Evolutionary conservation across 306 rosid genomes (phyloP), one percentile per base, ranked within the genome.

Genomic region (Pyrus bretschneideri): DNA sequence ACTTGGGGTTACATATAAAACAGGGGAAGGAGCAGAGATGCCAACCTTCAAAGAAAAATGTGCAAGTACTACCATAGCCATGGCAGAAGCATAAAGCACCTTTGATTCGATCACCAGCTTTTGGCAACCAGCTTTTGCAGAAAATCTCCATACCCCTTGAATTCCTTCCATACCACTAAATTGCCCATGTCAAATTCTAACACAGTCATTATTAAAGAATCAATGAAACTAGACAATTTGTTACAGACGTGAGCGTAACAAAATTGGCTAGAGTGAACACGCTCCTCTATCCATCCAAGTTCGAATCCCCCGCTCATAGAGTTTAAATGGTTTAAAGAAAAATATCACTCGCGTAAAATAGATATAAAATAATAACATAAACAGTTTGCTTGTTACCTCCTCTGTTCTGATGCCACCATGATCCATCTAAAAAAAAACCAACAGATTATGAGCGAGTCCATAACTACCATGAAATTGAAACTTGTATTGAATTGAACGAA

Each of bases 11-110:
- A 68, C n/a, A 19, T 9, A 22, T 9, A 68, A 62, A 6, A 11
- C 51, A 33, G 75, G 29, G 23, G 22, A 60, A 63, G 35, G 23
- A 21, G 27, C 40, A 15, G 70, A 35, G 42, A 73, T 18, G 17
- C 52, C 18, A 69, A 88, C 96, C 96, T 83, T 87, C 96, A 83
- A 92, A 92, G 87, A 92, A 87, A 79, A 78, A 90, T 22, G 97
- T 88, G 83, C 97, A 86, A 65, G 97, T 92, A 73, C 86, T 87
- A 31, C 93, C 93, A 79, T 89, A 92, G 2, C 96, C 96, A 83
- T 90, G 97, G 80, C 96, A 87, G 69, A 87, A 92, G 81, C 72
- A 88, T 76, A 92, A 57, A 65, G 83, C 84, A 33, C 81, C 97
- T 63, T 87, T 92, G 21, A 87, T 85, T 52, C 64, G 86, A 82